Conservation (phyloP, 257 asterid genomes). For the Gynochthodes officinalis region DNA sequence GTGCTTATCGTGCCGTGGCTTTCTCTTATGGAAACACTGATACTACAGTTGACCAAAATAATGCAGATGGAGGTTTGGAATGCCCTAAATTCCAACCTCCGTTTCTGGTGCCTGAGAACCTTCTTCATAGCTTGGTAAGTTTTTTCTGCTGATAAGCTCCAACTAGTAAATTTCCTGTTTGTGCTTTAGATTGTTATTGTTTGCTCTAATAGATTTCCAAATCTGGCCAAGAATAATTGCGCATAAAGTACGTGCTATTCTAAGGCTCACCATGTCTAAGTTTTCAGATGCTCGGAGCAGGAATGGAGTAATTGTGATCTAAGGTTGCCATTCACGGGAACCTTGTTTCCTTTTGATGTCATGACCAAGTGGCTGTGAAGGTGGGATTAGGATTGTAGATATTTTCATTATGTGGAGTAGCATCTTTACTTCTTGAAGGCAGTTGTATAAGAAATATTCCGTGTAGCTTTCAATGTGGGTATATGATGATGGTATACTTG, state of each 20-base stretch:
- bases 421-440: conserved; percentile 46
- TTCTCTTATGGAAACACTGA: conserved; percentile 64
- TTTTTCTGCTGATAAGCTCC: conserved; percentile 17
- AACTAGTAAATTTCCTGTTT: conserved; percentile 20
- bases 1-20: conserved; percentile 49
- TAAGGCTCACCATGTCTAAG: conserved; percentile 81
- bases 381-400: conserved; percentile 91
- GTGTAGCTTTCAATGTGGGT: conserved; percentile 16
- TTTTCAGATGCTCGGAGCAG: conserved; percentile 99
- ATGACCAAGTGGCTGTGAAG: conserved; percentile 73
- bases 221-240: conserved; percentile 51
- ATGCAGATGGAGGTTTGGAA: conserved; percentile 47
- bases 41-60: conserved; percentile 41
- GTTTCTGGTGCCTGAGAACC: conserved; percentile 60
- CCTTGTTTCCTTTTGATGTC: conserved; percentile 89
- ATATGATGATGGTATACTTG: neutral
- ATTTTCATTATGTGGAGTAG: conserved; percentile 49
- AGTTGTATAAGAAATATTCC: conserved; percentile 31
- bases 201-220: conserved; percentile 43
- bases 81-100: conserved; percentile 57
- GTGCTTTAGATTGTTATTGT: conserved; percentile 23
- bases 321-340: conserved; percentile 85
- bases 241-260: conserved; percentile 48
- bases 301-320: conserved; percentile 68
- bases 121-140: conserved; percentile 81